A percentile compares a stretch with the other conserved stretches of the same genome.
phyloP scores from a whole-genome alignment of 768 basidiomycete species.

The Hypholoma fasciculare region DNA sequence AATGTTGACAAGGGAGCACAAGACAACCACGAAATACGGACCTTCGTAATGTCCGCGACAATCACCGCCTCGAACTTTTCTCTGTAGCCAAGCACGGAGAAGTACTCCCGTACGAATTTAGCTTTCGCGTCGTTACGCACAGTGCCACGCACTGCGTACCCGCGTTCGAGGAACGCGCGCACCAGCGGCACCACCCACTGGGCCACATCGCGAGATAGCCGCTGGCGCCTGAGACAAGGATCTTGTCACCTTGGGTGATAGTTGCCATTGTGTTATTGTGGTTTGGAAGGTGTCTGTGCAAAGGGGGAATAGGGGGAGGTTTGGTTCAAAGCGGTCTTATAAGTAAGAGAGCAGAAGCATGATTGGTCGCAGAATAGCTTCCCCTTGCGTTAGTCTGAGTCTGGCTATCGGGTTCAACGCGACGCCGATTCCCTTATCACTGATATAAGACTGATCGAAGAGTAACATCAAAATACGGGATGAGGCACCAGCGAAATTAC shows the following conservation, averaged over 20 bases:
- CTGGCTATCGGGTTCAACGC: too few species aligned
- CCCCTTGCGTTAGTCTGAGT: too few species aligned
- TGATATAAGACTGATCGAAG: too few species aligned
- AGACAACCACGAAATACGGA: background rate
- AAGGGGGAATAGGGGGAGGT: too few species aligned
- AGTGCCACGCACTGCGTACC: constrained; percentile 64
- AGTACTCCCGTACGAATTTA: constrained; percentile 50
- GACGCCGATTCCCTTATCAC: too few species aligned
- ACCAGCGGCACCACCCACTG: too few species aligned
- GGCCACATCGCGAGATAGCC: constrained; percentile 62
- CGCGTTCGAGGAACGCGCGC: constrained; percentile 51
- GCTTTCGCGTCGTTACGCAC: constrained; percentile 63
- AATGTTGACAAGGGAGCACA: background rate
- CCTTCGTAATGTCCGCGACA: constrained; percentile 63
- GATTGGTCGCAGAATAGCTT: too few species aligned
- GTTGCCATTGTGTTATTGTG: constrained; percentile 24
- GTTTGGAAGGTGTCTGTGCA: background rate
- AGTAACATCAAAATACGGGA: too few species aligned
- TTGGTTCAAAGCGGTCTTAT: too few species aligned
- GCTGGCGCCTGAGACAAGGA: constrained; percentile 59
- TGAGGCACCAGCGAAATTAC: too few species aligned
- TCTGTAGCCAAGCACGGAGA: constrained; percentile 48
- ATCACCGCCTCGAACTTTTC: constrained; percentile 63
- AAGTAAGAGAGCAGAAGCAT: too few species aligned
- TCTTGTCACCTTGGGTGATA: constrained; percentile 23